Base-by-base conservation (phyloP, 129 eudicot species). In the Artemisia annua region DNA sequence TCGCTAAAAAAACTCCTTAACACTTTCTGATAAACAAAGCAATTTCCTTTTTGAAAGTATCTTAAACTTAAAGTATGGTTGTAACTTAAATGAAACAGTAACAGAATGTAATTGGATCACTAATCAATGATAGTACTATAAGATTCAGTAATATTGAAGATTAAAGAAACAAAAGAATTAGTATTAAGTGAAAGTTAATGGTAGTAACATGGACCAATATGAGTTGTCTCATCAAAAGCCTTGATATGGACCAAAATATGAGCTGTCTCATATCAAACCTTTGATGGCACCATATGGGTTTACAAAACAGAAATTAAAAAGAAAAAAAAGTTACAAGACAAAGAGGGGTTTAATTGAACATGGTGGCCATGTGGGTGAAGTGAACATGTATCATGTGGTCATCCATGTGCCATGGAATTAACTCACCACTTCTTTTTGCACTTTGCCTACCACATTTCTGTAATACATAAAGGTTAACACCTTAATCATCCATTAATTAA, bases 351-450 rank as follows among this genome's bases (percentile, higher is more conserved):
- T 63, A 78, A 68, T 63, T 71, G 90, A 88, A 85, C 86, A 85
- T 85, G 95, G 90, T 78, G 64, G 88, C 88, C 95, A 88, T 85
- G 95, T 88, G 95, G 76, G 70, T 74, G 78, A 32, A 14, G 65
- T 78, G 80, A 83, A 83, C 82, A 76, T 83, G 76, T 61, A 78
- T 81, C 95, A 85, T 88, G 95, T 88, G 86, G 65, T 79, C 82
- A 80, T 83, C 87, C 92, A 87, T 87, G 92, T 87, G 92, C 83
- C 66, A 73, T 44, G 46, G 57, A 69, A 49, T 30, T 51, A 49
- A 73, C 50, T 48, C 48, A 39, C 52, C 14, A 63, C 7, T 8
- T 16, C 15, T 57, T 53, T 28, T 61, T 73, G 70, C 69, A 60
- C 63, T 73, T 61, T 73, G 44, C 69, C 61, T 26, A 62, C 60